Evolutionary conservation across 2,329 filamentous ascomycete species (phyloP).

Genomic region (Paecilomyces formosus): DNA sequence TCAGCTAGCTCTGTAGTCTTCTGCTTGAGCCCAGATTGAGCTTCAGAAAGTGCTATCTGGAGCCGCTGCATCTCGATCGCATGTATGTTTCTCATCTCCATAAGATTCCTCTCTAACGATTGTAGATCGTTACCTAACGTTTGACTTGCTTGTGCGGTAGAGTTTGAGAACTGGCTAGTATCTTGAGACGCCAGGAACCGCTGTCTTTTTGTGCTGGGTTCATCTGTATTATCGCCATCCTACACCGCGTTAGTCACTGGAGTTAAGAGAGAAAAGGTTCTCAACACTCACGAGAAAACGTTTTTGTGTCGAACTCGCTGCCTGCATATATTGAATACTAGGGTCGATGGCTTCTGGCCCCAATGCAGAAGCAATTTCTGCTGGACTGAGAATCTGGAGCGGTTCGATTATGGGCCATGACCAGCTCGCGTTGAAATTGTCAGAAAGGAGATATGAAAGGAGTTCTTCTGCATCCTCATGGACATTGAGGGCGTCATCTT

Average conservation of each 20-base stretch:
- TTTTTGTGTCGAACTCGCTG: conserved; percentile 15
- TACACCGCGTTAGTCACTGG: not conserved
- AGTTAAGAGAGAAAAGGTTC: not conserved
- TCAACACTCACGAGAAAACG: conserved; percentile 22
- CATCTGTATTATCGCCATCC: conserved; percentile 21
- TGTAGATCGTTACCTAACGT: conserved; percentile 20
- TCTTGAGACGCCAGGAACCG: conserved; percentile 29
- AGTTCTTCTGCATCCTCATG: conserved; percentile 34
- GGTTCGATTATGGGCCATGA: conserved; percentile 29
- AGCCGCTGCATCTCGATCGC: conserved; percentile 23
- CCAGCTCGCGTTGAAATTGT: conserved; percentile 31
- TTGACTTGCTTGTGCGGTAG: conserved; percentile 23
- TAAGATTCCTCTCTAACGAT: conserved; percentile 19
- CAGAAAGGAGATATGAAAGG: conserved; percentile 22
- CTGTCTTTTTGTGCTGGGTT: conserved; percentile 28
- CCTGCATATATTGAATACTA: not conserved
- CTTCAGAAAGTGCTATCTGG: conserved; percentile 16
- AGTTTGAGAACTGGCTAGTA: conserved; percentile 29
- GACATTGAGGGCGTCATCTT: conserved; percentile 33
- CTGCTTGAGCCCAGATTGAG: conserved; percentile 21
- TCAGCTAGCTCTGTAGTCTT: conserved; percentile 24
- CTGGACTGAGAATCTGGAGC: conserved; percentile 24
- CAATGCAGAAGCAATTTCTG: conserved; percentile 14
- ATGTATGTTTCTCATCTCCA: conserved; percentile 24
- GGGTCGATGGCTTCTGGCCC: conserved; percentile 3